Evolutionary conservation across 257 asterid genomes (phyloP).

Genomic region (Penstemon davidsonii): DNA sequence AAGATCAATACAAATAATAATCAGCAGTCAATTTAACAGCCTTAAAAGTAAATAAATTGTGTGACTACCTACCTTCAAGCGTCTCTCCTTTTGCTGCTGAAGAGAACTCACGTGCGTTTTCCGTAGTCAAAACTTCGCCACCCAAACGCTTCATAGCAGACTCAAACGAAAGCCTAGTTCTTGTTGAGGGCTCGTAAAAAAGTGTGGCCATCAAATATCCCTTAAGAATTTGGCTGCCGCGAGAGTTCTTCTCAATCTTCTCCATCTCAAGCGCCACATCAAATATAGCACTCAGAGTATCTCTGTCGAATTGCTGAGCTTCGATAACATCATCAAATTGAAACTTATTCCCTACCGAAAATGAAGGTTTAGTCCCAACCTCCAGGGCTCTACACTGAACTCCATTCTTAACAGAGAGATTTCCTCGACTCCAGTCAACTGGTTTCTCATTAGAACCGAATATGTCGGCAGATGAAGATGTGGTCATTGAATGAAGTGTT

Average conservation of each 20-base stretch:
- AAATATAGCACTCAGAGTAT: slow-evolving; percentile 73
- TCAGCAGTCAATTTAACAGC: neutral
- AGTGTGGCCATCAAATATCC: slow-evolving; percentile 93
- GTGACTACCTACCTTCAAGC: slow-evolving; percentile 66
- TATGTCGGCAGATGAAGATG: slow-evolving; percentile 27
- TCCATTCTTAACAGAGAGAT: slow-evolving; percentile 23
- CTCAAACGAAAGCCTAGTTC: slow-evolving; percentile 96
- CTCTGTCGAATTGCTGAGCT: slow-evolving; percentile 88
- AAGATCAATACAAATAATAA: slow-evolving; percentile 24
- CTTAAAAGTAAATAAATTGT: slow-evolving; percentile 15
- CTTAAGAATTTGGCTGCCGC: slow-evolving; percentile 67
- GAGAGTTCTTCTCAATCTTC: slow-evolving; percentile 72
- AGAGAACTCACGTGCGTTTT: slow-evolving; percentile 93
- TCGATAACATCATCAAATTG: slow-evolving; percentile 80
- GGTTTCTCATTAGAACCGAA: slow-evolving; percentile 25
- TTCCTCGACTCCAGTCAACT: slow-evolving; percentile 25
- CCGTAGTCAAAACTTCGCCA: slow-evolving; percentile 91
- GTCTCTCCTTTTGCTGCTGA: slow-evolving; percentile 99
- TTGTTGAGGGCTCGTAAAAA: slow-evolving; percentile 91
- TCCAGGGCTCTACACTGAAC: slow-evolving; percentile 51
- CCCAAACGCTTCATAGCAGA: slow-evolving; percentile 91
- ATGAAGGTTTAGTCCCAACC: slow-evolving; percentile 41
- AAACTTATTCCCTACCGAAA: slow-evolving; percentile 51
- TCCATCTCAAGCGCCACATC: slow-evolving; percentile 92
- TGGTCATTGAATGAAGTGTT: slow-evolving; percentile 19